Evolutionary conservation across 306 rosid species (phyloP).

Genomic region (Trifolium dubium): DNA sequence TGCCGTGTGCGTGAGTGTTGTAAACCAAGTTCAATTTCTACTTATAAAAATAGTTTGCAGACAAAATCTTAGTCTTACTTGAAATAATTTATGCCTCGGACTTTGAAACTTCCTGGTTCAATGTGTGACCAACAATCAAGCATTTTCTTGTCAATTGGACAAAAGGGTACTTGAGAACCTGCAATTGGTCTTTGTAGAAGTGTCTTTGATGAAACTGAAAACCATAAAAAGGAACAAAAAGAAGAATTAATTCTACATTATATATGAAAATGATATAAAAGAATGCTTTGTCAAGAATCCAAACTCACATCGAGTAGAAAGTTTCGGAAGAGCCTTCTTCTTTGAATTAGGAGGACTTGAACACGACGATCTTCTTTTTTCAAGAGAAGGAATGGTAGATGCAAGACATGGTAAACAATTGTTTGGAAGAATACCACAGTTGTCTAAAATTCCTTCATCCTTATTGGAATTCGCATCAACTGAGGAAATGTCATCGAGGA

Average conservation of each 20-base stretch:
- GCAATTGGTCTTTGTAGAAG: constrained; percentile 84
- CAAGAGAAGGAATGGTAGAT: constrained; percentile 65
- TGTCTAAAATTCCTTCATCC: constrained; percentile 69
- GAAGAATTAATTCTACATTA: constrained; percentile 7
- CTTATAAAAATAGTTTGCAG: constrained; percentile 3
- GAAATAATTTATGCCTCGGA: constrained; percentile 77
- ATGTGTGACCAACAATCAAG: constrained; percentile 88
- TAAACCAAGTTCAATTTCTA: background rate
- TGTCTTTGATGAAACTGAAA: constrained; percentile 87
- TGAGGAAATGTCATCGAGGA: constrained; percentile 73
- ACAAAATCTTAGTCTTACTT: constrained; percentile 60
- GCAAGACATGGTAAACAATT: constrained; percentile 92
- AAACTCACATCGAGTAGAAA: constrained; percentile 72
- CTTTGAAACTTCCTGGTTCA: constrained; percentile 83
- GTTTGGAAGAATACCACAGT: constrained; percentile 88
- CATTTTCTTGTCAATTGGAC: constrained; percentile 90
- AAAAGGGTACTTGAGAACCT: constrained; percentile 93
- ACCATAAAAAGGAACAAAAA: constrained; percentile 27
- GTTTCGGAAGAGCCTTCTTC: constrained; percentile 67
- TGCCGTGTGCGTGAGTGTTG: background rate
- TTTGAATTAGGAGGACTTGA: constrained; percentile 82
- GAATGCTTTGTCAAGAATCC: constrained; percentile 28
- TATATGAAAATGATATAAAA: background rate
- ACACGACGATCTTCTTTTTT: constrained; percentile 78
- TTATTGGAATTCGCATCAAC: constrained; percentile 65